Percentiles rank a stretch among this genome's conserved stretches.
phyloP scores from a whole-genome alignment of 805 yeast species.

The Candida lessepsii region DNA sequence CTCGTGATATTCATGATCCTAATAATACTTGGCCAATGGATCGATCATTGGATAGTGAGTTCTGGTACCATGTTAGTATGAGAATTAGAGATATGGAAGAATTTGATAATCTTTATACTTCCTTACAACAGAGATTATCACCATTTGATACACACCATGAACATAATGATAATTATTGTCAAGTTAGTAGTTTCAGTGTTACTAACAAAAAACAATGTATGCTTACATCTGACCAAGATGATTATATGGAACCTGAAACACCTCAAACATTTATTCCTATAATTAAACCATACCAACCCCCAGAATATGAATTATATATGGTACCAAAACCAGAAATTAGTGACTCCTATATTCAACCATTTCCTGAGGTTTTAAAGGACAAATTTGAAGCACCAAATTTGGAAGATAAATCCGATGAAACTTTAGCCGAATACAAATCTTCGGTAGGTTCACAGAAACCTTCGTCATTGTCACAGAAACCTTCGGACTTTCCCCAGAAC shows the following conservation, averaged over 20 bases:
- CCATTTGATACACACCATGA: constrained; percentile 16
- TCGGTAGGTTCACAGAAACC: too few species aligned
- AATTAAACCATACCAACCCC: constrained; percentile 16
- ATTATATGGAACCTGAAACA: constrained; percentile 17
- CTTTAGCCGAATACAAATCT: too few species aligned
- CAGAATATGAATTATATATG: constrained; percentile 13
- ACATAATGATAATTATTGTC: constrained; percentile 21
- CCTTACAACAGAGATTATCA: constrained; percentile 48
- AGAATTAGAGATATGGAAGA: constrained; percentile 41
- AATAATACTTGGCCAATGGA: constrained; percentile 54
- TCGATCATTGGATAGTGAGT: constrained; percentile 63
- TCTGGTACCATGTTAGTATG: constrained; percentile 44
- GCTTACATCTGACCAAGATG: constrained; percentile 23
- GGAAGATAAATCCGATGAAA: not conserved
- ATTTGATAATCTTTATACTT: constrained; percentile 48
- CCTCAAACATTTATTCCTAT: constrained; percentile 16
- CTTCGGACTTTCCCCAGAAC: not conserved
- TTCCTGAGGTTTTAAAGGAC: too few species aligned
- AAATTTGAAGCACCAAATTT: not conserved
- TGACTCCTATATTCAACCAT: not conserved
- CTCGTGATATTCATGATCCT: constrained; percentile 57
- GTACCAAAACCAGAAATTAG: not conserved
- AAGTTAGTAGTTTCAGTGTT: constrained; percentile 20
- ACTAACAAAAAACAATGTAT: constrained; percentile 20
- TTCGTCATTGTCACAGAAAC: too few species aligned